These are phyloP conservation scores for Malassezia brasiliensis DNA, from an alignment of 1,284 basidiomycete species.

Conservation along the genomic window DNA sequence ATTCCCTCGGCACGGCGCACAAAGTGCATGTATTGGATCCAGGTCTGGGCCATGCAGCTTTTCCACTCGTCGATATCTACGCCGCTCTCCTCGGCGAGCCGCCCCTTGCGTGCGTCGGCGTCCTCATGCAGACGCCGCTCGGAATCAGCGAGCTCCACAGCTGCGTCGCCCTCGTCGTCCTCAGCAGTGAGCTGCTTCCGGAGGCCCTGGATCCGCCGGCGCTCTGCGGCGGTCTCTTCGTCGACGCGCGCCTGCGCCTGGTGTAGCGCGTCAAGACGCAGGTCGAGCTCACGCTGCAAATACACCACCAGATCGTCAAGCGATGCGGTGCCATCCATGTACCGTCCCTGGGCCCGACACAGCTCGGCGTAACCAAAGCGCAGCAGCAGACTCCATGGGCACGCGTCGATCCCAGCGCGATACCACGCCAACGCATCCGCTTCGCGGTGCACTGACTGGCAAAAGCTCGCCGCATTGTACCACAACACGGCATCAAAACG, in stretches of 20 bases:
- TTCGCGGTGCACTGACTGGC: conserved; percentile 60
- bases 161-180: conserved; percentile 47
- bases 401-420: conserved; percentile 76
- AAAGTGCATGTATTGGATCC: conserved; percentile 86
- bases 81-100: conserved; percentile 39
- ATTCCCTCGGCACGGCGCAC: conserved; percentile 72
- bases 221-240: conserved; percentile 31
- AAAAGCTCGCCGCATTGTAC: conserved; percentile 84
- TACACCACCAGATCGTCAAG: conserved; percentile 61
- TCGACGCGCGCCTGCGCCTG: conserved; percentile 51
- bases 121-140: conserved; percentile 53
- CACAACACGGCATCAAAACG: conserved; percentile 91
- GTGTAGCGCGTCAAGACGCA: conserved; percentile 56
- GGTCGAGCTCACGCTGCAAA: conserved; percentile 65
- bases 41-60: conserved; percentile 53
- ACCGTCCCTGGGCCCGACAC: conserved; percentile 58
- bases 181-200: conserved; percentile 22
- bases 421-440: conserved; percentile 76
- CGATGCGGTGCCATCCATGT: conserved; percentile 45
- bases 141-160: conserved; percentile 54
- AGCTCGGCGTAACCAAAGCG: conserved; percentile 80
- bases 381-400: conserved; percentile 74
- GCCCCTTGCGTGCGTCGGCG: conserved; percentile 48
- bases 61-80: conserved; percentile 52
- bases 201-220: conserved; percentile 16